Base-by-base conservation (phyloP, 495 filamentous ascomycete genomes). In the Pyrenula massariospora region DNA sequence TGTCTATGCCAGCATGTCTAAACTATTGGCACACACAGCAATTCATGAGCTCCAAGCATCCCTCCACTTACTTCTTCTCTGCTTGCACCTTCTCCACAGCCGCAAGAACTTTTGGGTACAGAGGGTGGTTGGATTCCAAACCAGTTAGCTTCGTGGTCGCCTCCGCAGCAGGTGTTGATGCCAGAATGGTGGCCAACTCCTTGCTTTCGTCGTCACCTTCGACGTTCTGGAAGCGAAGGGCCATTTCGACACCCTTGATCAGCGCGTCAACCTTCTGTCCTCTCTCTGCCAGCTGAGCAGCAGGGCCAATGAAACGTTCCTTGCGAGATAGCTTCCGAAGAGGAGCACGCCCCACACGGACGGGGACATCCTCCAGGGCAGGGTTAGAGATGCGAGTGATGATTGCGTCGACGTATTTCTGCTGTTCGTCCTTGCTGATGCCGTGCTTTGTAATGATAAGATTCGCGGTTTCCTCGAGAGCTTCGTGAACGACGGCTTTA, bases 261-360 rank as follows among this genome's bases (percentile, higher is more conserved):
- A 96, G 72, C 2, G 78, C 81, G n/a, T 79, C 71, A 60, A 78
- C 82, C 63, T 85, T 81, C 67, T 85, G 75, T 51, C 85, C 87
- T 25, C 77, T 71, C 75, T 96, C 88, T 22, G 88, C 88, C 23
- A 95, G 77, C 63, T 91, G 83, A 15, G 88, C 79, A 12, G 91
- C 91, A 22, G 93, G 93, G 59, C 89, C 91, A 68, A 98, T 86
- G 76, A 98, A 94, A 36, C 93, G 89, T 70, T 98, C 93, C 70
- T 90, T 88, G 66, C 89, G 86, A 56, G 84, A 83, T 12, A 97
- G 78, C 78, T 98, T 98, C 68, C 93, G 83, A 56, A 97, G 72
- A 10, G 93, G 93, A 48, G 92, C 93, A 66, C 93, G 92, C 53
- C 91, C 93, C 59, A 98, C 93, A 65, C 93, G 93, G 75, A 91